Base-by-base conservation (phyloP, 2,329 filamentous ascomycete species). In the Raffaelea arxii region DNA sequence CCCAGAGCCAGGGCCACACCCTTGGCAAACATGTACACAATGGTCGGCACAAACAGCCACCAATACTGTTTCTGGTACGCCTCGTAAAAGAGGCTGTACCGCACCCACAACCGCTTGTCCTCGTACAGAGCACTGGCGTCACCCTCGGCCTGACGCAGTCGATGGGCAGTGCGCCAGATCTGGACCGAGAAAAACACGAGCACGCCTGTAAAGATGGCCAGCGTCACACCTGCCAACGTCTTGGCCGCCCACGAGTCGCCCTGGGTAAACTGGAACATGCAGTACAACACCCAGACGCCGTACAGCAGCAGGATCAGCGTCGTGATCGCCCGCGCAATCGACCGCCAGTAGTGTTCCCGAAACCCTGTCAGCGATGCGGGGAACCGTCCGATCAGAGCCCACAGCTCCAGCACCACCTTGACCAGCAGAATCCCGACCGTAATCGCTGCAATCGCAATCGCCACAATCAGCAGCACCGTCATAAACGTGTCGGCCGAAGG, bases 51-150 rank as follows among this genome's bases (percentile, higher is more conserved):
- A 61, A 98, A 97, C 22, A 96, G 67, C 91, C 91, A 97, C 92
- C 92, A 98, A 70, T 91, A 95, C 56, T 82, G 80, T 65, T 86
- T 88, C 69, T 88, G 89, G 74, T 95, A 97, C 56, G 83, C 84
- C 59, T 97, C 92, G 70, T 98, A 98, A 69, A 98, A 97, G 51
- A 96, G 74, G 58, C 86, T 92, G 74, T 98, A 98, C 70, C 92
- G 94, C 62, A 87, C 75, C 90, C 92, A 96, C 36, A 84, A 82
- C 49, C 84, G 78, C 71, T 92, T 94, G 67, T 97, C 77, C 50
- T 96, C 86, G 64, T 89, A 97, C 9, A 98, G 74, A 12, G 71
- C 78, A 16, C 74, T 72, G 1, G 76, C 65, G 59, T 90, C 84
- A 48, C 91, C 91, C 54, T 94, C 82, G 25, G 71, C 58, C 58